Evolutionary conservation across 805 yeast species (phyloP), one percentile per base, ranked within the genome.

Genomic region (Komagataella pseudopastoris): DNA sequence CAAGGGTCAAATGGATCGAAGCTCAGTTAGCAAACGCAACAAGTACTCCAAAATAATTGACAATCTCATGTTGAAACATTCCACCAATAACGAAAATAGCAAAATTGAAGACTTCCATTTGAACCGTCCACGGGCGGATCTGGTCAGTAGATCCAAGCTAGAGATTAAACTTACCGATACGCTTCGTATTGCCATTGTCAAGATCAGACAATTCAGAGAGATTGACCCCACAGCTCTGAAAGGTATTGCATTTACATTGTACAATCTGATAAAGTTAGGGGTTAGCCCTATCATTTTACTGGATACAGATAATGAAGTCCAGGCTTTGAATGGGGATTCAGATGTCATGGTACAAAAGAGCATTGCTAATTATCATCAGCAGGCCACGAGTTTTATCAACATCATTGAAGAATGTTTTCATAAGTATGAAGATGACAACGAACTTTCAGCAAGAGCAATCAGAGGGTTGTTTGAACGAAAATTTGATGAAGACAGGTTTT

Each of bases 261-360:
- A 71, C 30, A 68, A 83, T 51, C 67, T 84, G 60, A 67, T 72
- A 12, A 71, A 74, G 50, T 64, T 85, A 14, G 97, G 97, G 0
- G 78, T 85, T 1, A 77, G 84, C 12, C 95, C 96, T 0, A 67
- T 89, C 0, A 71, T 88, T 43, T 67, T 88, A 1, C 58, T 85
- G 24, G 89, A 82, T 49, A 65, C 69, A 10, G 63, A 63, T 18
- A 56, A 59, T 18, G 56, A 55, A 14, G 6, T 52, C 3, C n/a
- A 30, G 20, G 20, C 39, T 10, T 23, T 36, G 14, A 51, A 45
- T 16, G 48, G 39, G 14, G 39, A 30, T 10, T 10, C 39, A 14
- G 39, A 30, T 5, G 39, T 14, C 39, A 30, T 30, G 39, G 39
- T 30, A 30, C 39, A 30, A 30, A 30, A 30, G 5, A 30, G 39